Percentiles rank a stretch among this genome's conserved stretches.
Evolutionary conservation across 176 grass and related monocot genomes (phyloP).

Genomic region (Rhynchospora tenuis): DNA sequence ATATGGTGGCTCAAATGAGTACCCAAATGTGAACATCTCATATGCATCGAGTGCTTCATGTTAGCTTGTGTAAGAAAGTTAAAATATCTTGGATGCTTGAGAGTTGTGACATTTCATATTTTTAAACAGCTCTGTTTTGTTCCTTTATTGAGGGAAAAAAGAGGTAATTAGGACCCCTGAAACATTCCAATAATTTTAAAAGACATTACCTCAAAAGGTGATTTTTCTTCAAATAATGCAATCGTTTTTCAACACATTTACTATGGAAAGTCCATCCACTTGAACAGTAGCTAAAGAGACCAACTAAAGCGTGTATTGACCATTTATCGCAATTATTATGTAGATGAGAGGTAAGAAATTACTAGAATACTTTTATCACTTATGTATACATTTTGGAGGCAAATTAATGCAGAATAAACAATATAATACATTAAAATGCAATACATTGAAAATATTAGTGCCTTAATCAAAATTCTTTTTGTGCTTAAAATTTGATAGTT

Average conservation of each 20-base stretch:
- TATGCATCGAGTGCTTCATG: slow-evolving; percentile 33
- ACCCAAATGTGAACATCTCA: slow-evolving; percentile 99
- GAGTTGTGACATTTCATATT: too few species aligned
- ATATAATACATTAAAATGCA: background rate
- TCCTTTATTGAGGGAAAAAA: background rate
- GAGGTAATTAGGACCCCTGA: background rate
- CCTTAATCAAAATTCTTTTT: background rate
- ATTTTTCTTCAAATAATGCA: background rate
- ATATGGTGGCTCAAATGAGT: slow-evolving; percentile 78
- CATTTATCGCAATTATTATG: background rate
- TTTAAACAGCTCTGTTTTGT: background rate
- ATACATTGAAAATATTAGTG: slow-evolving; percentile 2
- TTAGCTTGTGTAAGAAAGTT: background rate
- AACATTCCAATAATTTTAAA: background rate
- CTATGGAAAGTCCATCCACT: too few species aligned
- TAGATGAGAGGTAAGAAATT: background rate
- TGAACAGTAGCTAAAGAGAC: background rate
- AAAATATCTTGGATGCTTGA: background rate
- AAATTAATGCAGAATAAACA: background rate
- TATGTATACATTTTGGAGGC: background rate
- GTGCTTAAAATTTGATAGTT: background rate
- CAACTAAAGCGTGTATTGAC: background rate
- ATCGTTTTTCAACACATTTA: background rate
- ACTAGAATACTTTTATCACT: background rate
- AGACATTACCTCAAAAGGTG: background rate